A percentile compares a stretch with the other conserved stretches of the same genome.
Conservation (phyloP, 164 flowering plant genomes). For the Vitis labrusca region DNA sequence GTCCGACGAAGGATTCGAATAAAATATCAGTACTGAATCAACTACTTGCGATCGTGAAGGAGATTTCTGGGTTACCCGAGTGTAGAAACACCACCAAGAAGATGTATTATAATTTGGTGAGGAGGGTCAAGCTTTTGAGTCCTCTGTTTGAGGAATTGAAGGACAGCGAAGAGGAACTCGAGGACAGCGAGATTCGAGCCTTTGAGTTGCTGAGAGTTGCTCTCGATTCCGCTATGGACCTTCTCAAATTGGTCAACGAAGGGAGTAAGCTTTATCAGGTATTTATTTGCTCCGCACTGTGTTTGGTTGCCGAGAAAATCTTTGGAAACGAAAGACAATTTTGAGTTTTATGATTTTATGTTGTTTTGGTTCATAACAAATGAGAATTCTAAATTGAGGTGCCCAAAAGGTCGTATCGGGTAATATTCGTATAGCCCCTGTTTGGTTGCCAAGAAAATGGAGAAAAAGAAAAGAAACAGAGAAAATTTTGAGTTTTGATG, state of each 20-base stretch:
- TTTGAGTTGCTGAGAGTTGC: constrained; percentile 43
- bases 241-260: constrained; percentile 53
- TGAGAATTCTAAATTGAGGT: background rate
- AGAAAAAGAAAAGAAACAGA: background rate
- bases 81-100: constrained; percentile 52
- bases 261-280: constrained; percentile 87
- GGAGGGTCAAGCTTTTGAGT: constrained; percentile 80
- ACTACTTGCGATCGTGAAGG: constrained; percentile 41
- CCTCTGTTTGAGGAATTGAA: constrained; percentile 84
- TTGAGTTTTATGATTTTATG: background rate
- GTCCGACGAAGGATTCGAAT: constrained; percentile 16
- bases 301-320: constrained; percentile 3
- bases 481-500: background rate
- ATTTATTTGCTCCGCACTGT: background rate
- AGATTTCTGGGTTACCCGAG: constrained; percentile 59
- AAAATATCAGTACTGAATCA: constrained; percentile 23
- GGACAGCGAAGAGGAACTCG: constrained; percentile 39
- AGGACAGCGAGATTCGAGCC: constrained; percentile 33
- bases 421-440: background rate
- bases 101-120: constrained; percentile 58
- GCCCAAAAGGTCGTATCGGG: too few species aligned
- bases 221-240: constrained; percentile 46
- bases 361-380: background rate
- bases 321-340: background rate
- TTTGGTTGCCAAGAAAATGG: background rate